Base-by-base conservation (phyloP, 2,329 filamentous ascomycete genomes). In the Pyricularia grisea region DNA sequence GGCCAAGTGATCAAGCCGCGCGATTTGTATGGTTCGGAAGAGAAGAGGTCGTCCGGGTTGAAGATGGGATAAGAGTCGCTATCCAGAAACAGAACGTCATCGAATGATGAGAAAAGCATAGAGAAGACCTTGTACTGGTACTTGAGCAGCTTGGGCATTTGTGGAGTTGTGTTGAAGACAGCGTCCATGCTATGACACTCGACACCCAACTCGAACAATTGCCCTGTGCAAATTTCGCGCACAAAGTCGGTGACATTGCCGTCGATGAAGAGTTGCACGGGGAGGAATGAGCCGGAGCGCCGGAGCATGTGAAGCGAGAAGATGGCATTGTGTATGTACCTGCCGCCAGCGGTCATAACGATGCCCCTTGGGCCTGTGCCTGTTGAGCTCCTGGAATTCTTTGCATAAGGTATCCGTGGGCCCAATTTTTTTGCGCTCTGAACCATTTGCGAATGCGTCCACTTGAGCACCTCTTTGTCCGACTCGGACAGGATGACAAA, bases 61-160 rank as follows among this genome's bases (percentile, higher is more conserved):
- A 72, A 70, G 31, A 79, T 70, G 4, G 85, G 84, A 72, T 87
- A 86, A 70, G 80, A 81, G 73, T 88, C 85, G 69, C 83, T 83
- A 73, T 88, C 86, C 73, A 88, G 82, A 75, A 86, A 87, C 25
- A 88, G 78, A 12, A 87, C 80, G 68, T 87, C 80, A 73, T 87
- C 83, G 71, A 87, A 88, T 4, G 84, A 83, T 1, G 86, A 87
- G 71, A 87, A 84, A 3, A 88, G 77, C n/a, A 88, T 81, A 3
- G 85, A 79, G 71, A 87, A 82, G 50, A 84, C 79, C 74, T 88
- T 88, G 77, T 84, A 83, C 73, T 88, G 85, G 73, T 81, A 87
- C 65, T 81, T 77, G 68, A 81, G 77, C 11, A 78, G 72, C 28
- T 65, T 64, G 17, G 72, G 71, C 67, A 72, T 70, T 12, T 28